Evolutionary conservation across 352 stramenopile species (phyloP), one percentile per base, ranked within the genome.

Genomic region (Pythium apleroticum): DNA sequence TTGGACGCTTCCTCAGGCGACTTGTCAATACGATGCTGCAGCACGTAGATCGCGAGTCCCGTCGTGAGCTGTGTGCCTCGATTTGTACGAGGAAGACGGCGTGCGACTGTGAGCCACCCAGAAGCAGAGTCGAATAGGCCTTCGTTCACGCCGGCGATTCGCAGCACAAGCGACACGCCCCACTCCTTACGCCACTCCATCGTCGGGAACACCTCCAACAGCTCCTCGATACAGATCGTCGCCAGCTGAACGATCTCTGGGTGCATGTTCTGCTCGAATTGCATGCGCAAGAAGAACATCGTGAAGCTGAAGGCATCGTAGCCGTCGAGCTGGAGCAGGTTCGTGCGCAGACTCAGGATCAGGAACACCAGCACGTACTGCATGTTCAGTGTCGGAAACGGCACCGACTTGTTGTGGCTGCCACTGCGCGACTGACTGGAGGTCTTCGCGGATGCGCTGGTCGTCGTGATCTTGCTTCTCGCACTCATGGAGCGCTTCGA

Each of bases 231-330:
- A 55, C 84, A 91, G 14, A 90, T 84, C 2, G 83, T 89, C 20
- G 82, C 81, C 33, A 95, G 74, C 25, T 93, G 78, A 14, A 91
- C 76, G 61, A 95, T 88, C 63, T 86, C 77, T 4, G 84, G 79
- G 55, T 91, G 82, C 60, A 95, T 84, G 31, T 81, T 63, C 7
- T 74, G 70, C 50, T 95, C 86, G 39, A 95, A 95, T 57, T 95
- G 86, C 81, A 95, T 93, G 19, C 84, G 84, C 48, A 95, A 57
- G 58, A 95, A 92, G 49, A 95, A 95, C 75, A 93, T 91, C 10
- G 81, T 91, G 63, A 90, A 91, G 67, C 82, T 90, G 68, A 91
- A 92, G 11, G 83, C 79, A 52, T 95, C 86, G 63, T 92, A 92
- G 11, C 79, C 79, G 49, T 90, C 78, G 27, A 90, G 67, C 12